Conservation (phyloP, 257 asterid genomes). For the Buddleja alternifolia region DNA sequence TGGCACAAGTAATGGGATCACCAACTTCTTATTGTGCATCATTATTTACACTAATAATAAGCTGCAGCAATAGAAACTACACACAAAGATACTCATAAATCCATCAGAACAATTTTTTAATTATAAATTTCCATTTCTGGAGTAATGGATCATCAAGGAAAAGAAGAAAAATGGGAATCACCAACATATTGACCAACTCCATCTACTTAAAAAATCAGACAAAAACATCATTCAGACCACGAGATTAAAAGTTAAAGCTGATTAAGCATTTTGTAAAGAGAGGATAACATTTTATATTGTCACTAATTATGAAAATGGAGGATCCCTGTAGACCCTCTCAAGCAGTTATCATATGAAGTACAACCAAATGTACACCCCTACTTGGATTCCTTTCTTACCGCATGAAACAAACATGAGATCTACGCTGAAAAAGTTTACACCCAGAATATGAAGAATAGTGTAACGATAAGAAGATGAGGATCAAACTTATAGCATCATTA, state of each 20-base stretch:
- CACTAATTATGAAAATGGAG: conserved; percentile 6
- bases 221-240: conserved; percentile 16
- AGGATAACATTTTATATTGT: background rate
- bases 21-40: conserved; percentile 2
- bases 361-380: too few relatives aligned
- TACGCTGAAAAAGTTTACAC: too few relatives aligned
- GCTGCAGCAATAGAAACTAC: conserved; percentile 6
- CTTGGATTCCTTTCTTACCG: too few relatives aligned
- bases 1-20: conserved; percentile 16
- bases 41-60: conserved; percentile 31
- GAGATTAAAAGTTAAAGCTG: background rate
- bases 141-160: conserved; percentile 16
- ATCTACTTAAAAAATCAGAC: background rate
- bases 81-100: conserved; percentile 11
- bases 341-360: too few relatives aligned
- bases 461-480: background rate
- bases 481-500: too few relatives aligned
- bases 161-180: background rate
- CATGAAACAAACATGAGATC: too few relatives aligned
- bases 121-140: conserved; percentile 13
- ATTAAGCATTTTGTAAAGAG: conserved; percentile 1
- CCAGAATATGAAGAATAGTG: too few relatives aligned
- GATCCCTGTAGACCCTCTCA: too few relatives aligned
- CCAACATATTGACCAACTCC: conserved; percentile 10
- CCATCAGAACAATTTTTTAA: conserved; percentile 17